Conservation (phyloP, 2,329 filamentous ascomycete genomes). For the Diplodia mutila region DNA sequence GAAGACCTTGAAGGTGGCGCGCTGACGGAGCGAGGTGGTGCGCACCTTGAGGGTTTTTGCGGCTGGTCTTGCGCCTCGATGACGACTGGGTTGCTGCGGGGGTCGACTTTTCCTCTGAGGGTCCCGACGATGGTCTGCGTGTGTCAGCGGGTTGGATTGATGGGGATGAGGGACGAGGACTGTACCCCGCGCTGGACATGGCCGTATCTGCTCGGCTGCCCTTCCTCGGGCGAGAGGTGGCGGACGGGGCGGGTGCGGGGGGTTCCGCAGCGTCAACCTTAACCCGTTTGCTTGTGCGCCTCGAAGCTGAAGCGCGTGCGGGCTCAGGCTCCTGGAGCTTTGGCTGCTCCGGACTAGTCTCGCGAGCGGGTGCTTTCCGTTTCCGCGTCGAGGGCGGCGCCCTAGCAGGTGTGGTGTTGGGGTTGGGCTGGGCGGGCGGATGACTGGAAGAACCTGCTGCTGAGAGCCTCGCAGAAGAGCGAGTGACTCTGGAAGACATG, state of each 20-base stretch:
- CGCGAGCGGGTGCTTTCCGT: conserved; percentile 68
- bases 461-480: conserved; percentile 90
- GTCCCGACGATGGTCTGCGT: conserved; percentile 64
- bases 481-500: conserved; percentile 97
- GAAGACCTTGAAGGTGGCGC: not conserved
- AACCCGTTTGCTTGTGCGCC: conserved; percentile 52
- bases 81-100: conserved; percentile 60
- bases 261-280: conserved; percentile 66
- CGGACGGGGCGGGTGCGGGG: conserved; percentile 45
- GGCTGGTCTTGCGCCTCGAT: conserved; percentile 74
- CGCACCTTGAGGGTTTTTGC: conserved; percentile 66
- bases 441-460: conserved; percentile 64
- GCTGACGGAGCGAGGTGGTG: conserved; percentile 18
- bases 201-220: conserved; percentile 60
- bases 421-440: conserved; percentile 45
- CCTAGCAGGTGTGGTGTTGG: conserved; percentile 47
- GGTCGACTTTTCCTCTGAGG: conserved; percentile 64
- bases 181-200: conserved; percentile 77
- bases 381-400: conserved; percentile 64
- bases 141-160: conserved; percentile 32
- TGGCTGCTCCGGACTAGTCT: conserved; percentile 52
- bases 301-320: conserved; percentile 40
- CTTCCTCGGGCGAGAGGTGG: conserved; percentile 58
- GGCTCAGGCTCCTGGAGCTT: conserved; percentile 51
- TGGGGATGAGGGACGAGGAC: conserved; percentile 25